Evolutionary conservation across 2,329 filamentous ascomycete genomes (phyloP).

Genomic region (Aspergillus sojae): DNA sequence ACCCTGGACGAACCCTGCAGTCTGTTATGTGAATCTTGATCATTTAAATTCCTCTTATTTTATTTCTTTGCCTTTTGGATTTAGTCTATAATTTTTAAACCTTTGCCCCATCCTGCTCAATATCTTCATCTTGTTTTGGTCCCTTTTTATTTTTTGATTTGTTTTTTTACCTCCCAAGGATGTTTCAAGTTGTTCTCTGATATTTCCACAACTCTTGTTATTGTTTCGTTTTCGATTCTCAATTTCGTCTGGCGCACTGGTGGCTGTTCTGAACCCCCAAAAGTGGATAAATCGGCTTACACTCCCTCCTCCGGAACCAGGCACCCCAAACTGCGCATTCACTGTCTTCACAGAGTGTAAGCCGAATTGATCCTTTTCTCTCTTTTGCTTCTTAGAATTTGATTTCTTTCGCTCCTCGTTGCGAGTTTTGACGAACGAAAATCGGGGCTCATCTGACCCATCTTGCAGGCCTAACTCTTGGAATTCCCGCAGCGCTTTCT

Average conservation of each 20-base stretch:
- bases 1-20: constrained; percentile 11
- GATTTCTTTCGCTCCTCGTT: not conserved
- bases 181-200: constrained; percentile 8
- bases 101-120: constrained; percentile 6
- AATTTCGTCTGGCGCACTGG: constrained; percentile 18
- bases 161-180: not conserved
- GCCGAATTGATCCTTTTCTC: constrained; percentile 13
- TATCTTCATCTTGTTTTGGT: constrained; percentile 8
- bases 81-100: constrained; percentile 10
- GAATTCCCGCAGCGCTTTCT: constrained; percentile 30
- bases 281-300: constrained; percentile 26
- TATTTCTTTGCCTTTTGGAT: constrained; percentile 9
- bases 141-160: constrained; percentile 8
- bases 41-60: constrained; percentile 7
- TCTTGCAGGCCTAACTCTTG: constrained; percentile 25
- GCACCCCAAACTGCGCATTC: constrained; percentile 16
- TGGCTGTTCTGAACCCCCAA: constrained; percentile 14
- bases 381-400: constrained; percentile 1
- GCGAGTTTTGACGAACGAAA: not conserved
- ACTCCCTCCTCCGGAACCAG: constrained; percentile 23
- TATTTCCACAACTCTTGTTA: not conserved
- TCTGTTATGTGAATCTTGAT: constrained; percentile 9
- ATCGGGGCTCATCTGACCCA: constrained; percentile 13
- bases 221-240: constrained; percentile 1
- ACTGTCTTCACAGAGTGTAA: constrained; percentile 8